Conservation (phyloP, 108 stramenopile species). For the Fragilaria crotonensis region DNA sequence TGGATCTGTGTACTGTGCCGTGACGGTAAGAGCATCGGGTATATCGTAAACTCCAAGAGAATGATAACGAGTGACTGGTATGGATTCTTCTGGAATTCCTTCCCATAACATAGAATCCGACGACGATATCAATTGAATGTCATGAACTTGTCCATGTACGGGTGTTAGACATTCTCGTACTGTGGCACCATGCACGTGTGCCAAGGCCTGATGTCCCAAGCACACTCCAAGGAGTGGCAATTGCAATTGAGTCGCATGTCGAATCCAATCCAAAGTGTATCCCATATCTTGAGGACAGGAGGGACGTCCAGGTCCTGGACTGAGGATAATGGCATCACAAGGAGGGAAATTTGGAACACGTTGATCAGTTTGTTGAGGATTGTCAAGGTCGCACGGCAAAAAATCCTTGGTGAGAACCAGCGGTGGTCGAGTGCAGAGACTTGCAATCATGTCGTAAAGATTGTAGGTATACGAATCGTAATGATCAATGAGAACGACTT, state of each 20-base stretch:
- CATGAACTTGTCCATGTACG: constrained; percentile 83
- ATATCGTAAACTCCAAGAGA: constrained; percentile 41
- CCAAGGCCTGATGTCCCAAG: constrained; percentile 90
- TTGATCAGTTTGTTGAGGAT: neutral
- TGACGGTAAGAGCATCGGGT: constrained; percentile 11
- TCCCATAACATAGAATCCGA: neutral
- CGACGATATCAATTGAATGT: constrained; percentile 22
- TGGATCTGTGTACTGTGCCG: constrained; percentile 4
- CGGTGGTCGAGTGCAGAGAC: constrained; percentile 63
- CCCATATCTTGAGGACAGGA: constrained; percentile 60
- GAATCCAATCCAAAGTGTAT: constrained; percentile 44
- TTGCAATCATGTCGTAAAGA: constrained; percentile 74
- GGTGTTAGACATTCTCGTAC: constrained; percentile 45
- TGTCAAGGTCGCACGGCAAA: neutral
- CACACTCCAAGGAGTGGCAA: constrained; percentile 89
- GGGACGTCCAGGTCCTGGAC: constrained; percentile 89
- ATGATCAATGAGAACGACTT: constrained; percentile 86
- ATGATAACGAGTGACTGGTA: constrained; percentile 91
- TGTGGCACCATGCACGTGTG: constrained; percentile 48
- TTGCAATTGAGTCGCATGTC: constrained; percentile 31
- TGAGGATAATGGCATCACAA: constrained; percentile 76
- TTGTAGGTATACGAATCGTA: constrained; percentile 97
- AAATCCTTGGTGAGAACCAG: constrained; percentile 77
- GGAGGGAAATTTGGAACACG: too few relatives aligned
- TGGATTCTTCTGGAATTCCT: constrained; percentile 7